Conservation (phyloP, 2,329 filamentous ascomycete genomes). For the Colletotrichum sp. region DNA sequence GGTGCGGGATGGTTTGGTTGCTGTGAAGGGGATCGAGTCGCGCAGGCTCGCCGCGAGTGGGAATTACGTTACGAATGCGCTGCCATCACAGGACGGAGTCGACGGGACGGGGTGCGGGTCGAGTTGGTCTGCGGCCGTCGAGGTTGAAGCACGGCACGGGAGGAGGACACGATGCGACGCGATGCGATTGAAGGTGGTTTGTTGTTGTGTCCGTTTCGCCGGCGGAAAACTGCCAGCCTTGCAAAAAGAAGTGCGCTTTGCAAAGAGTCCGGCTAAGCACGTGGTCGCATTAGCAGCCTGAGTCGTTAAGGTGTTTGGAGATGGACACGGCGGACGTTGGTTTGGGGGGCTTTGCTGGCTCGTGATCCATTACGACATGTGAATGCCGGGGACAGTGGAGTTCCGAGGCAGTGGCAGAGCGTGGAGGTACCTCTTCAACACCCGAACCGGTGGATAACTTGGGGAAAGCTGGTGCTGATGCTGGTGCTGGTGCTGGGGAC, state of each 20-base stretch:
- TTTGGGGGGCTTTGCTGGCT: constrained; percentile 7
- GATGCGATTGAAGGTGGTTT: background rate
- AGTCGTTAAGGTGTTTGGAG: constrained; percentile 10
- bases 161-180: background rate
- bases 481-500: background rate
- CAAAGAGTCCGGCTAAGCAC: constrained; percentile 1
- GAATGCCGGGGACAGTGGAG: constrained; percentile 19
- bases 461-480: constrained; percentile 10
- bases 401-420: constrained; percentile 17
- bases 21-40: constrained; percentile 3
- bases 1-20: background rate
- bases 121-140: background rate
- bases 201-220: background rate
- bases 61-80: constrained; percentile 6
- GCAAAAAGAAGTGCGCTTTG: background rate
- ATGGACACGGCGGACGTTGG: background rate
- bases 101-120: background rate
- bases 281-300: constrained; percentile 14
- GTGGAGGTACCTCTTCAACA: background rate
- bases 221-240: background rate
- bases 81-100: constrained; percentile 13
- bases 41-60: constrained; percentile 13
- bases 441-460: constrained; percentile 21
- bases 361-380: constrained; percentile 23
- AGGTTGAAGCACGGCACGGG: background rate